Conservation (phyloP, 2,329 filamentous ascomycete species). For the Colletotrichum trifolii region DNA sequence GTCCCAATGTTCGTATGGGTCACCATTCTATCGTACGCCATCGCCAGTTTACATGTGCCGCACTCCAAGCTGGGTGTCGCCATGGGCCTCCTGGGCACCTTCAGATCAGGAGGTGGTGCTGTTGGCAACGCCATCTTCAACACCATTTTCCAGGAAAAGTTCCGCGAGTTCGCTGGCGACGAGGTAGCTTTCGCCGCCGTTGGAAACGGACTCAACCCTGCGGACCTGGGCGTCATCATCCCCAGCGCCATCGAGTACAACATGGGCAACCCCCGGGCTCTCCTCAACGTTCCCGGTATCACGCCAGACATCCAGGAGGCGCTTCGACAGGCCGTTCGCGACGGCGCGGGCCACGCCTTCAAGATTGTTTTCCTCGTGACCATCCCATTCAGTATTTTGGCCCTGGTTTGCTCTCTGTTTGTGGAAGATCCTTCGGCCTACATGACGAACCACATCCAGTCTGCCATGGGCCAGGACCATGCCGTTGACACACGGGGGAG, state of each 20-base stretch:
- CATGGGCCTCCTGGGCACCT: constrained; percentile 45
- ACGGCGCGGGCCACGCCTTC: constrained; percentile 31
- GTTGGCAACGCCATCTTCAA: constrained; percentile 49
- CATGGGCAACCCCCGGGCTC: constrained; percentile 42
- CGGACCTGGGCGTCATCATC: constrained; percentile 40
- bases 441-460: constrained; percentile 37
- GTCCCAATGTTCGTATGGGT: constrained; percentile 47
- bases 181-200: constrained; percentile 44
- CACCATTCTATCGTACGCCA: constrained; percentile 44
- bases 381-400: constrained; percentile 30
- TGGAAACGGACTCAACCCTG: constrained; percentile 39
- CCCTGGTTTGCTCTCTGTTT: constrained; percentile 19
- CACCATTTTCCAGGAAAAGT: constrained; percentile 42
- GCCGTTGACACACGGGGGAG: not conserved
- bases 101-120: constrained; percentile 45
- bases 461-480: constrained; percentile 29
- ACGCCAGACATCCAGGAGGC: constrained; percentile 30
- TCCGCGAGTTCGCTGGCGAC: constrained; percentile 39
- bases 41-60: constrained; percentile 45
- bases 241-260: constrained; percentile 45
- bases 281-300: constrained; percentile 35
- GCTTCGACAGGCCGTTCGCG: constrained; percentile 17
- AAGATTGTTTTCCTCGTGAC: constrained; percentile 34
- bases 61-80: constrained; percentile 45
- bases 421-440: constrained; percentile 34